Evolutionary conservation across 306 rosid species (phyloP), one percentile per base, ranked within the genome.

Genomic region (Castanospermum australe): DNA sequence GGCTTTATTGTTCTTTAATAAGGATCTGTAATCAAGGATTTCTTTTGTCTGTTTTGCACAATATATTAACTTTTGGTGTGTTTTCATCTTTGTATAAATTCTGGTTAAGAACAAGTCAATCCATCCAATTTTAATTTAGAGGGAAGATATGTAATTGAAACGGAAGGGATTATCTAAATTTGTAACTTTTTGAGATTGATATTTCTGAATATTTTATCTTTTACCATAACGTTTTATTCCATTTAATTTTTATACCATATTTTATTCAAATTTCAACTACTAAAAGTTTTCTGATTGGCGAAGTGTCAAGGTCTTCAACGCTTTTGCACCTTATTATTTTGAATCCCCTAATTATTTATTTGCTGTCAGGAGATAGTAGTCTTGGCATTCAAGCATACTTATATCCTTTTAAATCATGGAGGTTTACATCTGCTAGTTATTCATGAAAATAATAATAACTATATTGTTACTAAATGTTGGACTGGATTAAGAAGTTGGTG

Each of bases 1-100:
- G 48, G 39, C 54, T n/a, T 73, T 60, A 41, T 79, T 48, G 32
- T 48, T 69, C 73, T 75, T 68, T 45, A 17, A n/a, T 62, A 52
- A 70, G 74, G 42, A 55, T 65, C 18, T 36, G 57, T 48, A 66
- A 25, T 62, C 21, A 76, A 52, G 17, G 3, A 24, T 71, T 45
- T 47, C 12, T 15, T 55, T 51, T 32, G 20, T 41, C 35, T 42
- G 35, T 39, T 71, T 77, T 55, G 51, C 36, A 55, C 36, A 54
- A 45, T 15, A 45, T 71, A 24, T 24, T 63, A 36, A 10, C 56
- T 33, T 61, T 17, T 3, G 36, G 28, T 22, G 39, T 25, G 39
- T 44, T 74, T 67, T 59, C 45, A 14, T 30, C 25, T 41, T 48
- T 28, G 47, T 61, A 17, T 12, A 38, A 32, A 51, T 28, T 80